Conservation (phyloP, 257 asterid species). For the Nicotiana sylvestris region DNA sequence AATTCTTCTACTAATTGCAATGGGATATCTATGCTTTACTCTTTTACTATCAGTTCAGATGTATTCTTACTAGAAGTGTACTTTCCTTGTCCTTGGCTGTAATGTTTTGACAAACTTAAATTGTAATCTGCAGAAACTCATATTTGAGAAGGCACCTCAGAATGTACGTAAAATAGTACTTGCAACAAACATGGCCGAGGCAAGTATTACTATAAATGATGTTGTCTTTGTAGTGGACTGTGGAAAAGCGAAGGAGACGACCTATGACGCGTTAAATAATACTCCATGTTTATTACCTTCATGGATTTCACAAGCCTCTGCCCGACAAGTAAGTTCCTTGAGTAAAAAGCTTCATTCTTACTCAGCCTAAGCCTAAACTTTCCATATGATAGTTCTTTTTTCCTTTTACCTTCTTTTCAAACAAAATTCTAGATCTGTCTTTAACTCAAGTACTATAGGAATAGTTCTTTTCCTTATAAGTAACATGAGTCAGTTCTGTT, state of each 20-base stretch:
- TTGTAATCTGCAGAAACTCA: conserved; percentile 61
- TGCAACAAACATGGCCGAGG: conserved; percentile 99
- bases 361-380: not conserved
- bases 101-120: not conserved
- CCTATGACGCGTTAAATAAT: conserved; percentile 89
- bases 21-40: not conserved
- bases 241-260: conserved; percentile 98
- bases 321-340: conserved; percentile 74
- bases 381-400: not conserved
- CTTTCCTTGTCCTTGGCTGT: not conserved
- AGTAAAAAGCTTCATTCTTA: not conserved
- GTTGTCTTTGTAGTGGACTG: conserved; percentile 94
- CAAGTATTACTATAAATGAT: conserved; percentile 97
- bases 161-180: conserved; percentile 92
- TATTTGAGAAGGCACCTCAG: conserved; percentile 86
- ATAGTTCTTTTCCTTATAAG: not conserved
- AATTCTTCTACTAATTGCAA: not conserved
- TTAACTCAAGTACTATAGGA: not conserved
- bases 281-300: conserved; percentile 96
- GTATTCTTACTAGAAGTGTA: not conserved
- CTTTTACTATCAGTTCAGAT: not conserved
- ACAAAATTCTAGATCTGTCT: not conserved
- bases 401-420: not conserved
- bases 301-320: conserved; percentile 99
- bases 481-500: not conserved